Conservation (phyloP, 495 filamentous ascomycete species). For the Aspergillus bertholletiae region DNA sequence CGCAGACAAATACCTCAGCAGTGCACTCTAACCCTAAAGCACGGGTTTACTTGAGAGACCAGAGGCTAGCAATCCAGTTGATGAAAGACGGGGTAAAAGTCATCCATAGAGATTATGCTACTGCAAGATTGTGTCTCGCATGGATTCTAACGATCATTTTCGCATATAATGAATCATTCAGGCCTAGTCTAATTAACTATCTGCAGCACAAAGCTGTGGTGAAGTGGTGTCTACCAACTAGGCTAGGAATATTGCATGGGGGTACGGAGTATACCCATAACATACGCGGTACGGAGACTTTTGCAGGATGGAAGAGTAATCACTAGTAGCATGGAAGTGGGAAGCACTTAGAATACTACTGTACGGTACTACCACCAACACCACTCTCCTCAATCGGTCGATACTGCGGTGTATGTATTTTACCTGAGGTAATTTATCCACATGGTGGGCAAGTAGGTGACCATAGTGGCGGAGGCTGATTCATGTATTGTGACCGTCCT, state of each 20-base stretch:
- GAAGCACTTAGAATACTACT: too few relatives aligned
- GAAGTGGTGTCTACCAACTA: background rate
- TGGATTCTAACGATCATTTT: too few relatives aligned
- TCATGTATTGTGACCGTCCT: background rate
- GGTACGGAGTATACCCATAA: background rate
- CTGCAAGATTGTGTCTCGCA: too few relatives aligned
- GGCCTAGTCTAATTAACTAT: too few relatives aligned
- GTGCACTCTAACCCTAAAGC: too few relatives aligned
- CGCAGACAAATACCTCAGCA: too few relatives aligned
- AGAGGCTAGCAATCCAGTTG: too few relatives aligned
- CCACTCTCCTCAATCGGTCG: background rate
- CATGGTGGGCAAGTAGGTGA: background rate
- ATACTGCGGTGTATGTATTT: background rate
- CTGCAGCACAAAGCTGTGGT: too few relatives aligned
- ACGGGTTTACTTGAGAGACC: too few relatives aligned
- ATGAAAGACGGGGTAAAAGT: too few relatives aligned
- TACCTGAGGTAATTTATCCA: background rate
- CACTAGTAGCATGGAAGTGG: constrained; percentile 5
- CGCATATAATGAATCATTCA: too few relatives aligned
- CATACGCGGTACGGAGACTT: constrained; percentile 7
- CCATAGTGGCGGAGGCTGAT: background rate
- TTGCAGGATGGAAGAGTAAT: constrained; percentile 14
- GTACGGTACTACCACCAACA: constrained; percentile 2
- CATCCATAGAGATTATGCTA: too few relatives aligned
- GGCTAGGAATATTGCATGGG: background rate